Evolutionary conservation across 768 basidiomycete genomes (phyloP).

Genomic region (Calvatia gigantea): DNA sequence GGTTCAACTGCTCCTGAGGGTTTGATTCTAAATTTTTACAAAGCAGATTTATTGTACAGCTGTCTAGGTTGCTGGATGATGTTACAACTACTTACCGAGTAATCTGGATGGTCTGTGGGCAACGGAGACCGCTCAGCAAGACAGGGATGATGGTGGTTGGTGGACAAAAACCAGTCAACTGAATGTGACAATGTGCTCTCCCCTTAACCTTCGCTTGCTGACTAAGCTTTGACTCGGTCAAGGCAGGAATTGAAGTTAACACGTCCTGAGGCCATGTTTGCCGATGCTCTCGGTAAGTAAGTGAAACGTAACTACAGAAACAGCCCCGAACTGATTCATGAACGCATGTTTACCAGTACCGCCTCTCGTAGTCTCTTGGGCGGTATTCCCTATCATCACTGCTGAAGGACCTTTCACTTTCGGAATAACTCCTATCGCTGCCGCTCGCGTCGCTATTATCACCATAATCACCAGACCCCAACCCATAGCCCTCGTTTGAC

Average conservation of each 20-base stretch:
- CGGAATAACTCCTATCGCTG: background rate
- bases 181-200: background rate
- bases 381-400: background rate
- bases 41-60: background rate
- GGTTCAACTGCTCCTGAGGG: constrained; percentile 9
- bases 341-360: constrained; percentile 5
- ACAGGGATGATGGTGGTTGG: background rate
- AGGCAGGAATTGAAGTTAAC: too few relatives aligned
- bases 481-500: background rate
- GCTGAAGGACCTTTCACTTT: constrained; percentile 7
- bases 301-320: background rate
- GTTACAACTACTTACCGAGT: background rate
- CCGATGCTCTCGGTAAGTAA: background rate
- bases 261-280: background rate
- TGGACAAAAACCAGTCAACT: background rate
- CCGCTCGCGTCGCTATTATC: background rate
- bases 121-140: background rate
- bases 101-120: background rate
- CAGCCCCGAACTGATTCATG: too few relatives aligned
- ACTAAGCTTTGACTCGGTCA: constrained; percentile 5
- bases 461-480: background rate
- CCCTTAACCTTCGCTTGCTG: background rate
- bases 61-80: background rate
- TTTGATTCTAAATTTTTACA: background rate
- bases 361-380: background rate